phyloP scores from a whole-genome alignment of 768 basidiomycete genomes.

The Russula sp. region DNA sequence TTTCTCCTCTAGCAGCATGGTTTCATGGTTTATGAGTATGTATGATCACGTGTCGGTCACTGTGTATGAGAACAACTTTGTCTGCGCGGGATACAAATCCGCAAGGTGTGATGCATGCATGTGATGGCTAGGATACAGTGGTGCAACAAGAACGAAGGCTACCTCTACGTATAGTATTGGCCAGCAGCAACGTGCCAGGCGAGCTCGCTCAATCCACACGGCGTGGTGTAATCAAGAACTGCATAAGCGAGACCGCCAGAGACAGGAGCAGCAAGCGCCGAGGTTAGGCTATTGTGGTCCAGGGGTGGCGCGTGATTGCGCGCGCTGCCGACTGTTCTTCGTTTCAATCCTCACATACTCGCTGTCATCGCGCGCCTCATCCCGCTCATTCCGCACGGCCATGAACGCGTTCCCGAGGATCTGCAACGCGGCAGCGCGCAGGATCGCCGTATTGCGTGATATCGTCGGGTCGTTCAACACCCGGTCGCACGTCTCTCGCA shows the following conservation, averaged over 20 bases:
- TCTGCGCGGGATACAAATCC: too few species aligned
- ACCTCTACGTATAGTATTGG: not conserved
- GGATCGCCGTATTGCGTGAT: constrained; percentile 47
- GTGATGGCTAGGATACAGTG: constrained; percentile 13
- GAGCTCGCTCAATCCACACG: not conserved
- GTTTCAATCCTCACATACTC: constrained; percentile 84
- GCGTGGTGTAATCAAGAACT: not conserved
- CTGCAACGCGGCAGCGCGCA: constrained; percentile 77
- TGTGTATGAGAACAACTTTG: too few species aligned
- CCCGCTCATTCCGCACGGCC: constrained; percentile 56
- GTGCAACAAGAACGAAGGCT: constrained; percentile 1
- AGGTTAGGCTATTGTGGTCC: not conserved
- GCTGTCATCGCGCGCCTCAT: constrained; percentile 45
- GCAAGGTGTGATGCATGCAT: not conserved
- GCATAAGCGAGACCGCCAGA: not conserved
- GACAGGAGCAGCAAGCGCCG: not conserved
- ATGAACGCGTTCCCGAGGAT: constrained; percentile 78
- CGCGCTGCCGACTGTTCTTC: constrained; percentile 48
- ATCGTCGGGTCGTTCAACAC: constrained; percentile 55
- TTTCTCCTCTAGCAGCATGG: too few species aligned
- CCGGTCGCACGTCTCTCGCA: constrained; percentile 83
- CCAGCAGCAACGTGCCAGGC: not conserved
- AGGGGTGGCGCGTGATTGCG: not conserved
- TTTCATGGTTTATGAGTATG: too few species aligned
- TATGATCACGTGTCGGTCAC: too few species aligned